A percentile compares a stretch with the other conserved stretches of the same genome.
Conservation (phyloP, 208 protist genomes). For the Endotrypanum monterogeii region DNA sequence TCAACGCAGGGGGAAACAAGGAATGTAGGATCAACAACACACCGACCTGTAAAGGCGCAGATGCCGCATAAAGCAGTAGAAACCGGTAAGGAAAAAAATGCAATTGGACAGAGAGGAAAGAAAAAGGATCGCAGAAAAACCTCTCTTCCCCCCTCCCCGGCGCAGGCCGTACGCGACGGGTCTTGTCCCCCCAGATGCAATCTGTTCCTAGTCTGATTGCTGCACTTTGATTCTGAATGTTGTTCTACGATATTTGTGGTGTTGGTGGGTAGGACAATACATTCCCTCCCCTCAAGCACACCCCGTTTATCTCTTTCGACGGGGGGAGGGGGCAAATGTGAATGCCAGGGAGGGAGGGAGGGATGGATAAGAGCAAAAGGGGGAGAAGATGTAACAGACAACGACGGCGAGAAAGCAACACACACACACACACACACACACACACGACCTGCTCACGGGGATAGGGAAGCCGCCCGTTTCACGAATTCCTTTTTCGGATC, state of each 20-base stretch:
- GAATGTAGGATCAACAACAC: background rate
- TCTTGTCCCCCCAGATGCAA: too few relatives aligned
- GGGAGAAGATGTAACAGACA: too few relatives aligned
- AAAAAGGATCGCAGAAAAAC: background rate
- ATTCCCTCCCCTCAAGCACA: too few relatives aligned
- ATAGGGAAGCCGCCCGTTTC: conserved; percentile 49
- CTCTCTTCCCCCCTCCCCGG: too few relatives aligned
- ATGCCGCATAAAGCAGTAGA: background rate
- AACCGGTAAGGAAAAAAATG: background rate
- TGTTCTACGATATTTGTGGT: too few relatives aligned
- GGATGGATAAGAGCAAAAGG: background rate
- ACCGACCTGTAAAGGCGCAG: background rate
- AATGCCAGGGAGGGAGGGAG: background rate
- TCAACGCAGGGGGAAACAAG: background rate
- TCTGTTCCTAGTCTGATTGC: too few relatives aligned
- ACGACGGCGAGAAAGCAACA: background rate
- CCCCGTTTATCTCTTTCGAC: too few relatives aligned
- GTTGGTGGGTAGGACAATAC: too few relatives aligned
- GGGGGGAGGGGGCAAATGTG: too few relatives aligned
- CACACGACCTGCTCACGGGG: conserved; percentile 31
- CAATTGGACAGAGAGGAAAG: background rate
- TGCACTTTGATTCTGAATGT: too few relatives aligned
- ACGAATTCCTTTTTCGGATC: conserved; percentile 54
- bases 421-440: background rate
- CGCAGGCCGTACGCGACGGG: too few relatives aligned